Evolutionary conservation across 352 stramenopile species (phyloP), one percentile per base, ranked within the genome.

Genomic region (Pythium insidiosum): DNA sequence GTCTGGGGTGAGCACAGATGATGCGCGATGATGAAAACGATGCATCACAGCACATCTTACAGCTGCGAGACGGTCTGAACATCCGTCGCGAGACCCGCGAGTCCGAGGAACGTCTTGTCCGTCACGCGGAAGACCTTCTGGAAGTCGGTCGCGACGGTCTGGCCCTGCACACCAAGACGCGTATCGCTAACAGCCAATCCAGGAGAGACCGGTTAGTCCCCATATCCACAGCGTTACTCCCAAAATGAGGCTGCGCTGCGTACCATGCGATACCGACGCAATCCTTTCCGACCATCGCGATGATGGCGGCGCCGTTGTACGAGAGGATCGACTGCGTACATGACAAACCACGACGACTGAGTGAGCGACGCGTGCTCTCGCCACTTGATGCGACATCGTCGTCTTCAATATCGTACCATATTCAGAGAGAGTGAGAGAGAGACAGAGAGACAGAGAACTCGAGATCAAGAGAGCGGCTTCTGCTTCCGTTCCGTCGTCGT

Each of bases 221-320:
- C n/a, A n/a, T n/a, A n/a, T n/a, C n/a, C n/a, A n/a, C n/a, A n/a
- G n/a, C n/a, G n/a, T n/a, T n/a, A n/a, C n/a, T n/a, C n/a, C n/a
- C n/a, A n/a, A 16, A 15, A 13, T 34, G 28, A 34, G 28, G 28
- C 15, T 34, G 28, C 28, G 33, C 16, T 4, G 37, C 58, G 42
- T 63, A 95, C 84, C 83, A 93, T 35, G 95, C 96, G 56, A 99
- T 99, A 22, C 88, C 97, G 24, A 99, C 95, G 66, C 97, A 99
- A 70, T 99, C 91, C 66, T 99, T 98, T 50, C 97, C 97, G 20
- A 94, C 86, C 97, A 99, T 99, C 50, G 94, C 97, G 60, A 99
- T 97, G 50, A 99, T 97, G 41, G 96, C 96, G 40, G 87, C 88
- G 54, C 97, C 97, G 70, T 99, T 99, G 75, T 99, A 99, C 63